These are phyloP conservation scores for Amanita muscaria DNA, from an alignment of 768 basidiomycete genomes.

Conservation along the genomic window DNA sequence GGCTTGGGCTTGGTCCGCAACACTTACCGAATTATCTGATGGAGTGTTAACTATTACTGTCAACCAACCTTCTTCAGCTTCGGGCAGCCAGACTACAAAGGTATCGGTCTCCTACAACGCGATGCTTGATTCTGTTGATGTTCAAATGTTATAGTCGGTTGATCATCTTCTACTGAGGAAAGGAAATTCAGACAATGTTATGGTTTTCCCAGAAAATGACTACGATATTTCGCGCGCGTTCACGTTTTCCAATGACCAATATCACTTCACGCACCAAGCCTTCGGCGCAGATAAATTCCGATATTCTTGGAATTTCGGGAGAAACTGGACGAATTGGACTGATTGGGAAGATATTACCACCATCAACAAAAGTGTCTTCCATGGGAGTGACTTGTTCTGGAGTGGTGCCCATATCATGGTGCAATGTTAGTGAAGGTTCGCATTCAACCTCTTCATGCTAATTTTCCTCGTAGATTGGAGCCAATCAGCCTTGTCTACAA, in stretches of 20 bases:
- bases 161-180: conserved; percentile 81
- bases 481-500: conserved; percentile 47
- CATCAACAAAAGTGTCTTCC: conserved; percentile 53
- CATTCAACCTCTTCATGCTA: neutral
- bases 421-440: conserved; percentile 53
- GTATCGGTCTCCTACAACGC: conserved; percentile 29
- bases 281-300: conserved; percentile 82
- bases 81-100: conserved; percentile 39
- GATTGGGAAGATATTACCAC: conserved; percentile 68
- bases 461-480: conserved; percentile 60
- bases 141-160: conserved; percentile 31
- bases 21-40: conserved; percentile 67
- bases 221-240: conserved; percentile 57
- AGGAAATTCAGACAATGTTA: conserved; percentile 62
- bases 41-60: conserved; percentile 74
- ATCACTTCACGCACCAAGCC: conserved; percentile 74
- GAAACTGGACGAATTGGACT: conserved; percentile 76
- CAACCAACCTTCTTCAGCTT: conserved; percentile 38
- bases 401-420: conserved; percentile 77
- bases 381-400: conserved; percentile 56
- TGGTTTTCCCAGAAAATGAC: conserved; percentile 82
- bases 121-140: conserved; percentile 6
- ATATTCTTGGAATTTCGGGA: conserved; percentile 81
- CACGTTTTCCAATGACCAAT: conserved; percentile 50
- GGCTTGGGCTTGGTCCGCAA: conserved; percentile 66